Evolutionary conservation across 768 basidiomycete species (phyloP).

Genomic region (Tricholoma bakamatsutake): DNA sequence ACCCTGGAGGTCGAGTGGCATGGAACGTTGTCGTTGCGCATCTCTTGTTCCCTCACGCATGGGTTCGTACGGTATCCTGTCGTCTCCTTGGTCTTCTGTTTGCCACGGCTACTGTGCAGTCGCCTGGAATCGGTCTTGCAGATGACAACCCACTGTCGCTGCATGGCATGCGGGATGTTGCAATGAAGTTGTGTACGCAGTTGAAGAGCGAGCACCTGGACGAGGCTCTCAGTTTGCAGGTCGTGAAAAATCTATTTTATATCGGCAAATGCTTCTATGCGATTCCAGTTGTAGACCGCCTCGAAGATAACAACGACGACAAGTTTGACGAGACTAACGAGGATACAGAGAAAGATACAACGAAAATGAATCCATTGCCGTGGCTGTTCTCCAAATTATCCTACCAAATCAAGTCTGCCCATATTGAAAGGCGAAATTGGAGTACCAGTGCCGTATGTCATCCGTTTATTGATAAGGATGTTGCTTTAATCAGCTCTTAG

Average conservation of each 20-base stretch:
- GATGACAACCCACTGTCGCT: constrained; percentile 45
- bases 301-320: constrained; percentile 16
- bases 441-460: constrained; percentile 38
- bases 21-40: constrained; percentile 64
- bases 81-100: constrained; percentile 72
- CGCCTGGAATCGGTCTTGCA: constrained; percentile 26
- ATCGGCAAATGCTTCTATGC: constrained; percentile 80
- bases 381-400: constrained; percentile 97
- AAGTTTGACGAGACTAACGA: constrained; percentile 24
- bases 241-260: constrained; percentile 91
- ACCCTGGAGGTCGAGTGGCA: constrained; percentile 39
- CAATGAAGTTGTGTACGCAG: constrained; percentile 68
- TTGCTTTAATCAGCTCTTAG: constrained; percentile 31
- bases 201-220: constrained; percentile 80
- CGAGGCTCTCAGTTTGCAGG: constrained; percentile 65
- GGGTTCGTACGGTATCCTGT: constrained; percentile 83
- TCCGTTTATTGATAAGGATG: not conserved
- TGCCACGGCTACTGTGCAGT: constrained; percentile 38
- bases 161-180: constrained; percentile 57
- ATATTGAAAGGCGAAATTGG: constrained; percentile 61
- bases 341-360: constrained; percentile 26
- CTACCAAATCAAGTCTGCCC: constrained; percentile 74
- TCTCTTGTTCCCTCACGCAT: constrained; percentile 87
- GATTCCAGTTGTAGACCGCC: constrained; percentile 21
- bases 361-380: constrained; percentile 53